Conservation (phyloP, 75 land plant species). For the Cunninghamia lanceolata region DNA sequence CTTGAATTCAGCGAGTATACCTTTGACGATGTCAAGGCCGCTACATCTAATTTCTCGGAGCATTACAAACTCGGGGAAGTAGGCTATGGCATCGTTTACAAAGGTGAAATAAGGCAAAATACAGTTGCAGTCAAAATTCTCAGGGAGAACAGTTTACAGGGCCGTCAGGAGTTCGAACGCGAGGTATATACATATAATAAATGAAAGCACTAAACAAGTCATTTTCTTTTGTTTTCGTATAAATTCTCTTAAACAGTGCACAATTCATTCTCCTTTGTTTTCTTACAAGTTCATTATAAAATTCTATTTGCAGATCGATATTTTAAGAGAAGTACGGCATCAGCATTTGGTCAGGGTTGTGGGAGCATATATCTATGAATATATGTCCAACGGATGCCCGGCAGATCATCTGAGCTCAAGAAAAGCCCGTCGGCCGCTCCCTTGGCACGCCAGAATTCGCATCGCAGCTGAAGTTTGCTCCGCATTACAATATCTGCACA, state of each 20-base stretch:
- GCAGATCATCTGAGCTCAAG: constrained; percentile 54
- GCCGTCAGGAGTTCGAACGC: constrained; percentile 44
- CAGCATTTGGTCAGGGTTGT: constrained; percentile 60
- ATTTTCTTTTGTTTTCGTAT: too few species aligned
- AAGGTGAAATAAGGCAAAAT: constrained; percentile 56
- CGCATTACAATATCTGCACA: too few species aligned
- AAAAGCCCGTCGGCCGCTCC: too few species aligned
- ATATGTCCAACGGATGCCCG: constrained; percentile 56
- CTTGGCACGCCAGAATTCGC: constrained; percentile 63
- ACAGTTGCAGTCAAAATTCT: constrained; percentile 60
- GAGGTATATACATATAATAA: constrained; percentile 23
- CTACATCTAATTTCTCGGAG: too few species aligned
- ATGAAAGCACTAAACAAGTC: constrained; percentile 48
- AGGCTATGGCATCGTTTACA: constrained; percentile 29
- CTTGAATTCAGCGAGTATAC: too few species aligned
- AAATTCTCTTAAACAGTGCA: too few species aligned
- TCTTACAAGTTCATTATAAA: constrained; percentile 17
- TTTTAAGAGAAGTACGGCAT: constrained; percentile 54
- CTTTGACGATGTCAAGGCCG: constrained; percentile 21
- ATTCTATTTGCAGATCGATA: constrained; percentile 34
- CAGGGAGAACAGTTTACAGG: constrained; percentile 33
- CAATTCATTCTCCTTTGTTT: too few species aligned
- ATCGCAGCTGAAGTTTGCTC: constrained; percentile 61
- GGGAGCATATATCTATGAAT: constrained; percentile 73
- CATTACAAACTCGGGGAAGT: too few species aligned